Conservation (phyloP, 2,329 filamentous ascomycete genomes). For the Colletotrichum sp. region DNA sequence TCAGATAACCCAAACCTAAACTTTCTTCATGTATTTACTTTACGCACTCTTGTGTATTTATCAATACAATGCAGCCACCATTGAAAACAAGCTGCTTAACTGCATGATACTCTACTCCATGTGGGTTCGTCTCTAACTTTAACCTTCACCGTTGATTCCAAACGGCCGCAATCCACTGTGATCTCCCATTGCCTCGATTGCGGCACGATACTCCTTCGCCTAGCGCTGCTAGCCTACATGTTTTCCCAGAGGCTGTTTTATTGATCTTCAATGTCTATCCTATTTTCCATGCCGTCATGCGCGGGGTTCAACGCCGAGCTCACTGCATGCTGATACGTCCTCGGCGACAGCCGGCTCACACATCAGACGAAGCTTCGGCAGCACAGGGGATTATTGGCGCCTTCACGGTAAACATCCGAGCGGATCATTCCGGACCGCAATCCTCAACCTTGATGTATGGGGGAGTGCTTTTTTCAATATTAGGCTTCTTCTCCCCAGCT, state of each 20-base stretch:
- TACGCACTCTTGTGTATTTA: background rate
- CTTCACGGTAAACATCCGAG: background rate
- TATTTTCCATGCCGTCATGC: background rate
- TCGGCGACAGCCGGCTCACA: background rate
- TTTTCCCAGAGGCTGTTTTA: rapidly evolving
- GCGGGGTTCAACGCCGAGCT: background rate
- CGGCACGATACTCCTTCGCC: rapidly evolving
- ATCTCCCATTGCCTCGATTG: background rate
- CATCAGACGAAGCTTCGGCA: constrained; percentile 8
- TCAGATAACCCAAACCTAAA: background rate
- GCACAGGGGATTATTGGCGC: background rate
- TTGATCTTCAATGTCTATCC: background rate
- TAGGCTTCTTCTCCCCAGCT: background rate
- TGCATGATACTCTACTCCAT: background rate
- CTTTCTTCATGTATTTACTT: background rate
- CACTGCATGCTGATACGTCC: background rate
- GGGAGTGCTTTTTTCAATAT: background rate
- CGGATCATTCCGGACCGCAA: background rate
- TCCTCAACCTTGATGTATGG: background rate
- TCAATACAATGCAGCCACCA: background rate
- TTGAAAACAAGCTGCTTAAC: background rate
- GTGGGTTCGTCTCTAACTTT: background rate
- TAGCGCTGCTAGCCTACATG: rapidly evolving
- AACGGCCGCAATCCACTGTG: background rate
- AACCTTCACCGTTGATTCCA: background rate